These are phyloP conservation scores for Ceratocystis albifundus DNA, from an alignment of 2,329 filamentous ascomycete species.

Conservation along the genomic window DNA sequence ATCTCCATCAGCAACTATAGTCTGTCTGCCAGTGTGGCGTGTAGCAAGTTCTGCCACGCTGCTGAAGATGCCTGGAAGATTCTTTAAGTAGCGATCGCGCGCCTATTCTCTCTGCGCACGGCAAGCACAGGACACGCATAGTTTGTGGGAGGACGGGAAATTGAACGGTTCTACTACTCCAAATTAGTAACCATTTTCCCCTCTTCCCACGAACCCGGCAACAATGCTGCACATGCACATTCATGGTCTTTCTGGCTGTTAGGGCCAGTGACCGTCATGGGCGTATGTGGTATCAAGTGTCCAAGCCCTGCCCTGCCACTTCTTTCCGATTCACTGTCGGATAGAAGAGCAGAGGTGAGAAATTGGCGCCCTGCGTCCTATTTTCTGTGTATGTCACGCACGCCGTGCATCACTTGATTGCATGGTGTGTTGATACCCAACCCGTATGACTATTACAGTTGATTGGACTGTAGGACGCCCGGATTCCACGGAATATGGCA, in stretches of 20 bases:
- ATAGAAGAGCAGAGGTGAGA: background rate
- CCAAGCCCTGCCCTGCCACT: background rate
- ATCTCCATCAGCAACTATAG: conserved; percentile 98
- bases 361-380: background rate
- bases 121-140: background rate
- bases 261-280: too few species aligned
- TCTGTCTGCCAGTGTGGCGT: conserved; percentile 91
- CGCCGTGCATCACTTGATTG: too few species aligned
- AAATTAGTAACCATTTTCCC: background rate
- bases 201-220: background rate
- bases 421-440: background rate
- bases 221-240: background rate
- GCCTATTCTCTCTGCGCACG: conserved; percentile 1
- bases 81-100: conserved; percentile 44
- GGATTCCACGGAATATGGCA: background rate
- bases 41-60: conserved; percentile 98
- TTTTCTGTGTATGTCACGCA: background rate
- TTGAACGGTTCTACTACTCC: background rate
- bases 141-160: background rate
- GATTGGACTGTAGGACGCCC: background rate
- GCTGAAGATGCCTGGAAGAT: conserved; percentile 95
- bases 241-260: background rate
- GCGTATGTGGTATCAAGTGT: background rate
- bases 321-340: background rate
- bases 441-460: background rate